Conservation (phyloP, 495 filamentous ascomycete genomes). For the Podospora fimiseda region DNA sequence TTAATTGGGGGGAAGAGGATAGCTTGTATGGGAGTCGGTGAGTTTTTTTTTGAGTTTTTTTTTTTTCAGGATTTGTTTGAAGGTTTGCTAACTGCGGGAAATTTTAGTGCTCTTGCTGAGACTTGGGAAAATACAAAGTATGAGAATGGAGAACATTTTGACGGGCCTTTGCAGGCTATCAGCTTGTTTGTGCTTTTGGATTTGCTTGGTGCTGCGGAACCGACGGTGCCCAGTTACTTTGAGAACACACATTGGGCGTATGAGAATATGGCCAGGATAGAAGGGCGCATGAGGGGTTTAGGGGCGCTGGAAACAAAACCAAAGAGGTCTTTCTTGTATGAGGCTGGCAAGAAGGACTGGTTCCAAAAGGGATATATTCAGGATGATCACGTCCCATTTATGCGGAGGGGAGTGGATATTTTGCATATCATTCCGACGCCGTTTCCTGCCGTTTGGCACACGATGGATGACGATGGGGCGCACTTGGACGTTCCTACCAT, state of each 20-base stretch:
- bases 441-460: conserved; percentile 87
- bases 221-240: conserved; percentile 74
- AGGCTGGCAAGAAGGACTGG: conserved; percentile 47
- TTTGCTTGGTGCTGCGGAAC: conserved; percentile 66
- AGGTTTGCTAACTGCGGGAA: not conserved
- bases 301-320: conserved; percentile 33
- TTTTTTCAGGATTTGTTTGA: not conserved
- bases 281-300: conserved; percentile 58
- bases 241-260: conserved; percentile 93
- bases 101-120: conserved; percentile 22
- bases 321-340: conserved; percentile 36
- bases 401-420: conserved; percentile 76
- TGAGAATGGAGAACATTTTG: conserved; percentile 21
- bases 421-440: conserved; percentile 78
- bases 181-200: conserved; percentile 90
- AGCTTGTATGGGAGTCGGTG: conserved; percentile 81
- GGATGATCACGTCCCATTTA: conserved; percentile 90
- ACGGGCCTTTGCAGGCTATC: conserved; percentile 68
- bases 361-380: conserved; percentile 49
- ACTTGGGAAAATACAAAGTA: conserved; percentile 19
- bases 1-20: conserved; percentile 68
- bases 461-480: conserved; percentile 71
- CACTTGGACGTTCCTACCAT: conserved; percentile 80
- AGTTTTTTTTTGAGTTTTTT: conserved; percentile 4
- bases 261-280: conserved; percentile 57